A percentile compares a stretch with the other conserved stretches of the same genome.
phyloP scores from a whole-genome alignment of 2,329 filamentous ascomycete species.

The Cadophora sp. region DNA sequence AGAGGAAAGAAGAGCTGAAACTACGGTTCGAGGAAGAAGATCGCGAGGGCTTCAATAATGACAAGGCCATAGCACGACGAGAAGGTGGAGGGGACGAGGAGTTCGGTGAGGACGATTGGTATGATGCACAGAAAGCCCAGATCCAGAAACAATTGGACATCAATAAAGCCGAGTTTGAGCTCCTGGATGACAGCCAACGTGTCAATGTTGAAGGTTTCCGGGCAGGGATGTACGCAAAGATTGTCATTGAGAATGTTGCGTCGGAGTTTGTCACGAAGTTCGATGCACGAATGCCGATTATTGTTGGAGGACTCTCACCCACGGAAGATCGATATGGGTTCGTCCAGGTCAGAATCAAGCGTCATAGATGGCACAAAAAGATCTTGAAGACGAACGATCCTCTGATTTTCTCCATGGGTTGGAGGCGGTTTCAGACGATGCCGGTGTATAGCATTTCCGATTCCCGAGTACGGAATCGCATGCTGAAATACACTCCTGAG shows the following conservation, averaged over 20 bases:
- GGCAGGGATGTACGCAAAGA: conserved; percentile 90
- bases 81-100: conserved; percentile 75
- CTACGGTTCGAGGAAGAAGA: conserved; percentile 97
- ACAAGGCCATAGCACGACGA: conserved; percentile 78
- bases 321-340: conserved; percentile 97
- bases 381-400: conserved; percentile 98
- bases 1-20: conserved; percentile 92
- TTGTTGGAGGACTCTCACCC: conserved; percentile 89
- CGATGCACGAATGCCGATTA: conserved; percentile 79
- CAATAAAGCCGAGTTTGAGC: conserved; percentile 92
- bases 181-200: conserved; percentile 83
- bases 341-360: conserved; percentile 94
- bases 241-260: conserved; percentile 87
- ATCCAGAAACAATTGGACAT: conserved; percentile 96
- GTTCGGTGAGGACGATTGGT: conserved; percentile 98
- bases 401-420: conserved; percentile 94
- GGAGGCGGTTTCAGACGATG: conserved; percentile 91
- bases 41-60: conserved; percentile 91
- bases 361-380: conserved; percentile 98
- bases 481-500: conserved; percentile 99
- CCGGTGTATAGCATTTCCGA: conserved; percentile 96
- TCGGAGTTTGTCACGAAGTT: conserved; percentile 89
- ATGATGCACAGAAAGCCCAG: conserved; percentile 92
- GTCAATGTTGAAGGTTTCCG: conserved; percentile 87
- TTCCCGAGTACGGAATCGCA: conserved; percentile 89